Percentiles rank a stretch among this genome's conserved stretches.
Evolutionary conservation across 306 rosid species (phyloP).

Genomic region (Corylus heterophylla): DNA sequence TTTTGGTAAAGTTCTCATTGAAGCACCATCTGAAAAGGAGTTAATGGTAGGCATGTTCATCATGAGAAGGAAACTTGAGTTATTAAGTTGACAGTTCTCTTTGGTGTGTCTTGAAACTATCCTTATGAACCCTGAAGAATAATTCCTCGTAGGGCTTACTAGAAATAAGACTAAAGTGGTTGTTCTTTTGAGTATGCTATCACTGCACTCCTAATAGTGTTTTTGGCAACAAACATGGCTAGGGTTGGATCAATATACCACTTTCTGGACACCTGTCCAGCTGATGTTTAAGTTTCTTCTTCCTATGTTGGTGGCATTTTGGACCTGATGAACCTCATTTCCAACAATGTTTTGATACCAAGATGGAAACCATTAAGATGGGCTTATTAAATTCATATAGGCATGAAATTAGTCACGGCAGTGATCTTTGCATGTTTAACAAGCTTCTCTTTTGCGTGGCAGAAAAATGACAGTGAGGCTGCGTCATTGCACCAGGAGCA

Average conservation of each 20-base stretch:
- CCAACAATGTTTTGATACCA: neutral
- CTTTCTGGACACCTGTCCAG: neutral
- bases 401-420: neutral
- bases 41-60: neutral
- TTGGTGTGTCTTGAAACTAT: neutral
- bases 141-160: neutral
- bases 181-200: neutral
- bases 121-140: neutral
- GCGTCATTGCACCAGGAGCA: conserved; percentile 88
- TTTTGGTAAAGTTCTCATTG: conserved; percentile 10
- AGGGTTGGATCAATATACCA: neutral
- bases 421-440: conserved; percentile 5
- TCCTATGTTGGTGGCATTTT: conserved; percentile 1
- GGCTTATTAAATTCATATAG: neutral
- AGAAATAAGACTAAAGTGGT: neutral
- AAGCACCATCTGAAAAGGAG: neutral
- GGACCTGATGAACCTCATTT: neutral
- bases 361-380: conserved; percentile 7
- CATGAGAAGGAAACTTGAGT: neutral
- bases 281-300: neutral
- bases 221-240: neutral
- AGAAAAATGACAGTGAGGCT: conserved; percentile 71
- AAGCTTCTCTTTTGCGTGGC: conserved; percentile 30
- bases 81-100: neutral
- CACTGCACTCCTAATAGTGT: neutral